Evolutionary conservation across 164 flowering plant species (phyloP).

Genomic region (Litsea cubeba): DNA sequence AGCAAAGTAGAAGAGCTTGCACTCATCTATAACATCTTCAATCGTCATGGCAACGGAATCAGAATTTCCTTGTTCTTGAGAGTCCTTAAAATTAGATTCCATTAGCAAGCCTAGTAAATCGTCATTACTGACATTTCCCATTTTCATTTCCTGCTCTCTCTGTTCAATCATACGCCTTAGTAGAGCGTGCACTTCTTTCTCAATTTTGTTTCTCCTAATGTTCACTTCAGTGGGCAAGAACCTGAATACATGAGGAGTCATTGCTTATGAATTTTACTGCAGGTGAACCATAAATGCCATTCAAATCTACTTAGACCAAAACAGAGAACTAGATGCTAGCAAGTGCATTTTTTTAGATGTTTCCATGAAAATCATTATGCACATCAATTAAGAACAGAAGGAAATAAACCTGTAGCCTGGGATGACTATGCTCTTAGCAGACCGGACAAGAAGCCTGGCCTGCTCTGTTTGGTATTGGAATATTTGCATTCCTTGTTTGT

Average conservation of each 20-base stretch:
- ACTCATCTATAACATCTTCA: constrained; percentile 17
- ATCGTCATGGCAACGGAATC: constrained; percentile 21
- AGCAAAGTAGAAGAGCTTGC: constrained; percentile 14
- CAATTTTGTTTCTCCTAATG: constrained; percentile 29
- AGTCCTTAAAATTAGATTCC: constrained; percentile 31
- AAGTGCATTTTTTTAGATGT: too few relatives aligned
- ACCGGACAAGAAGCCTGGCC: neutral
- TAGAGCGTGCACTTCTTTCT: constrained; percentile 17
- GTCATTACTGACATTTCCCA: constrained; percentile 23
- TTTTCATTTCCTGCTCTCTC: constrained; percentile 23
- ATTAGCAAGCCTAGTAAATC: constrained; percentile 34
- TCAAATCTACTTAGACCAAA: too few relatives aligned
- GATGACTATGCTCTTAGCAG: constrained; percentile 7
- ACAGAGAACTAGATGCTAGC: too few relatives aligned
- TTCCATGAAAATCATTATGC: too few relatives aligned
- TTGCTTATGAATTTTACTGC: neutral
- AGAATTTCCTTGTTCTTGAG: constrained; percentile 19
- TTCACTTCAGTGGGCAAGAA: constrained; percentile 37
- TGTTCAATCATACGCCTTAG: constrained; percentile 29
- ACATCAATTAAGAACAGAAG: too few relatives aligned
- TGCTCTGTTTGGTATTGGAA: constrained; percentile 22
- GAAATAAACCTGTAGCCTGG: constrained; percentile 28
- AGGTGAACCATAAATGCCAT: too few relatives aligned
- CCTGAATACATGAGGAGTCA: constrained; percentile 10
- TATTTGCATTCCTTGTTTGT: constrained; percentile 26